Evolutionary conservation across 352 stramenopile genomes (phyloP).

Genomic region (Globisporangium nodosum): DNA sequence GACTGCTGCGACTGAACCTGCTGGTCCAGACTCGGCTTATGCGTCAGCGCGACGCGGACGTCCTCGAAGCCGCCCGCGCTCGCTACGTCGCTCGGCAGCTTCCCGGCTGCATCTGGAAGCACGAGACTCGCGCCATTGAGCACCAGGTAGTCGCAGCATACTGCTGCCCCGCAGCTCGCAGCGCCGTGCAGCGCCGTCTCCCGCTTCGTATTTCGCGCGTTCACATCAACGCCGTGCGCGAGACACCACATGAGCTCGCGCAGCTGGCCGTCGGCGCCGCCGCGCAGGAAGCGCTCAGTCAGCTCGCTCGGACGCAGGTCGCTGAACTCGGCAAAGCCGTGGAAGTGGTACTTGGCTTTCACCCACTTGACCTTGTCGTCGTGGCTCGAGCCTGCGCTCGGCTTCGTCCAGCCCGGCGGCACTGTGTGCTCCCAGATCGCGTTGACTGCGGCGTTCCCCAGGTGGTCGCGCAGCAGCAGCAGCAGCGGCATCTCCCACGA

Average conservation of each 20-base stretch:
- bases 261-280: constrained; percentile 31
- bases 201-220: constrained; percentile 35
- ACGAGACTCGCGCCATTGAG: constrained; percentile 72
- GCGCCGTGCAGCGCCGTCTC: constrained; percentile 60
- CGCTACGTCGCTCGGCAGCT: constrained; percentile 54
- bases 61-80: constrained; percentile 50
- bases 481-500: constrained; percentile 84
- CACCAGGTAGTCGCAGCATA: constrained; percentile 75
- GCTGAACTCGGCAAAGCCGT: constrained; percentile 46
- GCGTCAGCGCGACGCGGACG: constrained; percentile 61
- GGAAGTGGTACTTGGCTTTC: constrained; percentile 83
- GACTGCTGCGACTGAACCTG: background rate
- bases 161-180: constrained; percentile 26
- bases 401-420: constrained; percentile 47
- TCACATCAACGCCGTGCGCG: constrained; percentile 77
- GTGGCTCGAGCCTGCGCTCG: constrained; percentile 31
- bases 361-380: constrained; percentile 81
- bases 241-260: constrained; percentile 72
- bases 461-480: constrained; percentile 48
- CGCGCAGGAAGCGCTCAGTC: constrained; percentile 39
- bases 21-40: constrained; percentile 46
- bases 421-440: constrained; percentile 58
- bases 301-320: constrained; percentile 25
- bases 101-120: constrained; percentile 36
- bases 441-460: constrained; percentile 74